These are phyloP conservation scores for Rhizopogon vesiculosus DNA, from an alignment of 768 basidiomycete species.

Conservation along the genomic window DNA sequence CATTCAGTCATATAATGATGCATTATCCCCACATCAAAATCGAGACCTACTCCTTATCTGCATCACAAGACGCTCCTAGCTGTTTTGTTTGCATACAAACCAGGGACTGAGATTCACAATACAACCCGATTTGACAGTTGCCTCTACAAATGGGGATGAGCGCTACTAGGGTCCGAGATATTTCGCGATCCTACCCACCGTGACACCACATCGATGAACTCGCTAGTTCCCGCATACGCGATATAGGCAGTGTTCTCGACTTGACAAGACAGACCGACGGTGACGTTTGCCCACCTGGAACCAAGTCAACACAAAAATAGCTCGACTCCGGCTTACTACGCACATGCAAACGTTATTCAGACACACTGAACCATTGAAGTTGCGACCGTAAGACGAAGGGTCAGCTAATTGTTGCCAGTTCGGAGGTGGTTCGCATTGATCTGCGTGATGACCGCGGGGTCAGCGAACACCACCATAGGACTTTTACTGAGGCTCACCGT, in stretches of 20 bases:
- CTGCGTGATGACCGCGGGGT: slow-evolving; percentile 32
- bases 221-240: slow-evolving; percentile 51
- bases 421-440: slow-evolving; percentile 70
- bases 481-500: slow-evolving; percentile 45
- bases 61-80: slow-evolving; percentile 55
- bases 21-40: slow-evolving; percentile 36
- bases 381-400: slow-evolving; percentile 57
- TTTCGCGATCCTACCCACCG: slow-evolving; percentile 41
- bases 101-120: slow-evolving; percentile 62
- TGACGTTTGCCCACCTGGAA: slow-evolving; percentile 73
- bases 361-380: slow-evolving; percentile 81
- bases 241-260: slow-evolving; percentile 81
- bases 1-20: background rate
- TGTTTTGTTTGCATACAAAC: slow-evolving; percentile 57
- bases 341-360: slow-evolving; percentile 82
- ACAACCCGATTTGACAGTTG: slow-evolving; percentile 69
- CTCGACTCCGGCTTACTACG: slow-evolving; percentile 17
- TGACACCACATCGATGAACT: slow-evolving; percentile 78
- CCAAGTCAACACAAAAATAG: background rate
- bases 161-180: background rate
- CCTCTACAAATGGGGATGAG: slow-evolving; percentile 35
- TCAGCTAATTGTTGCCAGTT: slow-evolving; percentile 64
- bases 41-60: slow-evolving; percentile 49
- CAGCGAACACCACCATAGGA: background rate
- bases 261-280: slow-evolving; percentile 55